Conservation (phyloP, 495 filamentous ascomycete species). For the Hypoxylon perforatum region DNA sequence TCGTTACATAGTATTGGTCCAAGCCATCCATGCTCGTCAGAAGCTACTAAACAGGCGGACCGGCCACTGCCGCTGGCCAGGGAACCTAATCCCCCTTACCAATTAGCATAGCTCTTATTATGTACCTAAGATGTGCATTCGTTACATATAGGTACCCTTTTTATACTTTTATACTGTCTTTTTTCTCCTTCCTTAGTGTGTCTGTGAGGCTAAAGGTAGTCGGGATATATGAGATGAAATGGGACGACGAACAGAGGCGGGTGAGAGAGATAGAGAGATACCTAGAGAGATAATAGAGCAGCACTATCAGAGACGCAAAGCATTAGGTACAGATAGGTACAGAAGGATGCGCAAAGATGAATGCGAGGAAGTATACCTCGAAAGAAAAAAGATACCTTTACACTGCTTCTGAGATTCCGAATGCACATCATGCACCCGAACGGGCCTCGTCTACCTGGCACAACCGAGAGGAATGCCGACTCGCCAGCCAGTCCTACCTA, state of each 20-base stretch:
- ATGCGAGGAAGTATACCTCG: background rate
- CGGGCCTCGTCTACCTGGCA: conserved; percentile 38
- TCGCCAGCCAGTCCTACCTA: conserved; percentile 42
- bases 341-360: conserved; percentile 12
- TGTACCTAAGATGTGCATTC: background rate
- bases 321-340: too few relatives aligned
- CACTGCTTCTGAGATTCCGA: conserved; percentile 38
- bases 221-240: background rate
- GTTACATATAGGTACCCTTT: too few relatives aligned
- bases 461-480: conserved; percentile 42
- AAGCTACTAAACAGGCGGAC: conserved; percentile 40
- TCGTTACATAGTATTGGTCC: conserved; percentile 21
- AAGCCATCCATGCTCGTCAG: conserved; percentile 36
- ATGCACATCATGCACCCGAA: conserved; percentile 47
- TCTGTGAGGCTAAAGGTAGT: too few relatives aligned
- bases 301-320: conserved; percentile 7
- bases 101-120: conserved; percentile 33
- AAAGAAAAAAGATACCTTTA: conserved; percentile 13
- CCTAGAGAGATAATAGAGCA: too few relatives aligned
- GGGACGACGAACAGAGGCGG: conserved; percentile 14
- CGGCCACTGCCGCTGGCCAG: conserved; percentile 43
- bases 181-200: conserved; percentile 16
- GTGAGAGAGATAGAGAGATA: too few relatives aligned
- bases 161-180: background rate
- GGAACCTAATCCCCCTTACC: conserved; percentile 22